phyloP scores from a whole-genome alignment of 108 stramenopile species.

The Seminavis robusta region DNA sequence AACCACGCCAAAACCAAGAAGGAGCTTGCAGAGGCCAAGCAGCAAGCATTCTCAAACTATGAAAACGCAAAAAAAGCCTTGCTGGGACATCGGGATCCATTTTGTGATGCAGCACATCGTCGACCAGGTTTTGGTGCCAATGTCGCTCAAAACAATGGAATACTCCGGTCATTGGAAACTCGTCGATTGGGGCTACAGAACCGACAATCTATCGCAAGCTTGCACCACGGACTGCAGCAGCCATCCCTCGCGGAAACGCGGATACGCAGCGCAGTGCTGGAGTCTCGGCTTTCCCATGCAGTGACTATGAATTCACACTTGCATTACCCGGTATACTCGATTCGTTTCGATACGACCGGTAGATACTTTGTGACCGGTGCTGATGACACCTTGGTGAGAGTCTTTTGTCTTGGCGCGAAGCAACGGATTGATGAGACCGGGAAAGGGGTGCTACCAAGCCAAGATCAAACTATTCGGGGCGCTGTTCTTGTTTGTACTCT shows the following conservation, averaged over 20 bases:
- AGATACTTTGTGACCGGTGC: constrained; percentile 93
- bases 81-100: not conserved
- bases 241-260: not conserved
- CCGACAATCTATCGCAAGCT: not conserved
- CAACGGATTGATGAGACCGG: constrained; percentile 3
- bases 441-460: no score
- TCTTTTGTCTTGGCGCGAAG: constrained; percentile 71
- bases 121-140: not conserved
- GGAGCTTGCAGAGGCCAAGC: not conserved
- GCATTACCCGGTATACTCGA: constrained; percentile 81
- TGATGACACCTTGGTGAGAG: constrained; percentile 89
- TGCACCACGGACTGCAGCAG: no score
- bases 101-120: no score
- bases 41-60: not conserved
- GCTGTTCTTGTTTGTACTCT: constrained; percentile 81
- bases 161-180: not conserved
- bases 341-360: constrained; percentile 86
- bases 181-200: not conserved
- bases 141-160: not conserved
- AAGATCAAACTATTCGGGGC: constrained; percentile 34
- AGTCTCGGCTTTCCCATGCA: constrained; percentile 63
- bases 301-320: constrained; percentile 84
- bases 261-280: constrained; percentile 31
- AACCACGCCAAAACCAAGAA: no score
- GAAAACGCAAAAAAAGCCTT: not conserved